Percentiles rank a stretch among this genome's conserved stretches.
Evolutionary conservation across 2,329 filamentous ascomycete species (phyloP).

Genomic region (Diaporthe eres): DNA sequence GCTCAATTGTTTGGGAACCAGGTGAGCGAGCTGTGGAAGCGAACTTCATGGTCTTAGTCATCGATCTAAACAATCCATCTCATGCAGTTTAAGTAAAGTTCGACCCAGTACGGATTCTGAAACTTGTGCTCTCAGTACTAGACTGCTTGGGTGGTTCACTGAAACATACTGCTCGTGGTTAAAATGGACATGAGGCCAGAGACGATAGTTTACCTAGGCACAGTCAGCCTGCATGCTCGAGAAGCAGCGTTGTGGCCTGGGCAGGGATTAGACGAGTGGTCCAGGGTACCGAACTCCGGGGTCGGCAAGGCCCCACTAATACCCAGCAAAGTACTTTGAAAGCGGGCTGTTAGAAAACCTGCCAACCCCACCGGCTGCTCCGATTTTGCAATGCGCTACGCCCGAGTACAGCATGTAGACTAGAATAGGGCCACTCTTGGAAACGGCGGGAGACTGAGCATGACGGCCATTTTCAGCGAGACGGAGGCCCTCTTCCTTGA

Average conservation of each 20-base stretch:
- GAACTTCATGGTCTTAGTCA: neutral
- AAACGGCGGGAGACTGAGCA: neutral
- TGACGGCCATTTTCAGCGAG: conserved; percentile 8
- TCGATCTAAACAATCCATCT: neutral
- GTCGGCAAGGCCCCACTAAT: conserved; percentile 36
- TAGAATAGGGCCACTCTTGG: conserved; percentile 15
- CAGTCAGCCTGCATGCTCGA: neutral
- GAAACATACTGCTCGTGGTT: neutral
- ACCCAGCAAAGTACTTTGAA: conserved; percentile 1
- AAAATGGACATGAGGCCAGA: neutral
- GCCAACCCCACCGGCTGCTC: conserved; percentile 31
- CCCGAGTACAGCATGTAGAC: conserved; percentile 3
- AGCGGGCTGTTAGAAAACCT: neutral
- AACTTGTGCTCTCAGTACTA: neutral
- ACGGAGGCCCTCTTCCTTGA: neutral
- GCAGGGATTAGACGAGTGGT: neutral
- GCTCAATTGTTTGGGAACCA: neutral
- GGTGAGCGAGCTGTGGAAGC: neutral
- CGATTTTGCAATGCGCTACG: conserved; percentile 29
- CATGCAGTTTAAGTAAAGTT: neutral
- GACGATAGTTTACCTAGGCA: neutral
- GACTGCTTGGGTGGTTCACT: neutral
- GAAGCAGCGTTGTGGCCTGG: neutral
- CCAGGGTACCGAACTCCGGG: conserved; percentile 35
- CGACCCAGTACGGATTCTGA: neutral